phyloP scores from a whole-genome alignment of 2,329 filamentous ascomycete genomes.

The Colletotrichum sp. region DNA sequence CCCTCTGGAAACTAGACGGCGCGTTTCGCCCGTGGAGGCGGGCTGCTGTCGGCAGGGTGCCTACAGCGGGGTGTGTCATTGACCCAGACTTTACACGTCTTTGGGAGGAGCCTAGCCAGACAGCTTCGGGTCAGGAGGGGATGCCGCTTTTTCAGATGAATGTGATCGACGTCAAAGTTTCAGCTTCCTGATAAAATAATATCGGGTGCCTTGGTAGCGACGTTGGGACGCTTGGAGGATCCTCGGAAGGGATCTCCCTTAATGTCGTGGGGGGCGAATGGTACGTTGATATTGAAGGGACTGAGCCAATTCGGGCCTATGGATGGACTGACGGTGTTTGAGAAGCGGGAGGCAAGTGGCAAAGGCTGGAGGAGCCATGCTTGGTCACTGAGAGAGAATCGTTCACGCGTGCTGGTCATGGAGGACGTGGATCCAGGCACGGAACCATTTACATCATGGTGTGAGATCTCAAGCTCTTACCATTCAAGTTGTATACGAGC shows the following conservation, averaged over 20 bases:
- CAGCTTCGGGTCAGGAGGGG: not conserved
- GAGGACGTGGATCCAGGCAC: not conserved
- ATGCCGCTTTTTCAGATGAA: not conserved
- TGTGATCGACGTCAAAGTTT: not conserved
- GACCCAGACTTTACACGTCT: not conserved
- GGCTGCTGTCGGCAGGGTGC: not conserved
- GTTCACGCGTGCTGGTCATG: not conserved
- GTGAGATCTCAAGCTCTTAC: not conserved
- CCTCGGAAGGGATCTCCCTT: not conserved
- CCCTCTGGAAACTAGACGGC: not conserved
- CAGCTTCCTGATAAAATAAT: not conserved
- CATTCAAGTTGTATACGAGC: not conserved
- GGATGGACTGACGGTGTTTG: not conserved
- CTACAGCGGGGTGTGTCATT: not conserved
- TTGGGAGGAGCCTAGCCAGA: not conserved
- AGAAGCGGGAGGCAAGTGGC: not conserved
- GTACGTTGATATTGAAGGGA: not conserved
- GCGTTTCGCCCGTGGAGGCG: not conserved
- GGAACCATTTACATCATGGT: not conserved
- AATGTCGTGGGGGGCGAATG: not conserved
- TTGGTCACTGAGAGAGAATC: rapidly evolving
- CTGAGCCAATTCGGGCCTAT: not conserved
- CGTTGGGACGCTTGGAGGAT: not conserved
- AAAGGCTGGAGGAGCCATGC: not conserved
- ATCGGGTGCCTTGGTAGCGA: not conserved